Conservation (phyloP, 2,329 filamentous ascomycete species). For the Aspergillus udagawae region DNA sequence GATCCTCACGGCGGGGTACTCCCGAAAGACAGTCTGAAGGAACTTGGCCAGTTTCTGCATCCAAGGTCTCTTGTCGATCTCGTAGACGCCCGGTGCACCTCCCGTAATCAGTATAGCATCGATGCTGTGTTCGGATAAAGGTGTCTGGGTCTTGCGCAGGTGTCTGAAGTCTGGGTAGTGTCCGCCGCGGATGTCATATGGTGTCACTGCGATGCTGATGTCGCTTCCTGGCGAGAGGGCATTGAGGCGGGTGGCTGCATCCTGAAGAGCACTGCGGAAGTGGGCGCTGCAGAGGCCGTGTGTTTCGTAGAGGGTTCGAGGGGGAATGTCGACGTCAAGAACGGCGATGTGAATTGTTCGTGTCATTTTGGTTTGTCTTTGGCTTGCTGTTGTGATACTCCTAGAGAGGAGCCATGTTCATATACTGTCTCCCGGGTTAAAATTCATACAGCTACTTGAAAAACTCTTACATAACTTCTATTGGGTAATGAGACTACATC, state of each 20-base stretch:
- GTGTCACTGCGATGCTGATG: conserved; percentile 18
- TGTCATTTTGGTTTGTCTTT: conserved; percentile 9
- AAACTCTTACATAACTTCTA: neutral
- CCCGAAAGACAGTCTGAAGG: conserved; percentile 19
- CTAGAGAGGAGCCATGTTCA: too few relatives aligned
- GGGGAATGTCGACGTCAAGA: conserved; percentile 24
- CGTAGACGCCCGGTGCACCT: conserved; percentile 21
- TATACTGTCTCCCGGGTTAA: neutral
- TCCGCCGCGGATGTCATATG: conserved; percentile 23
- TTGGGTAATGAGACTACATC: neutral
- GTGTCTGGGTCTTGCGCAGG: neutral
- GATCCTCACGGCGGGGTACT: conserved; percentile 26
- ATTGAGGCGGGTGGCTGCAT: conserved; percentile 20
- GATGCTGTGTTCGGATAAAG: conserved; percentile 7
- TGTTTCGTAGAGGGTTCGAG: conserved; percentile 21
- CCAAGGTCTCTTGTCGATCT: conserved; percentile 20
- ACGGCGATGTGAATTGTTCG: conserved; percentile 23
- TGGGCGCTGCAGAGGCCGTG: conserved; percentile 23
- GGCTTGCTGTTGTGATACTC: neutral
- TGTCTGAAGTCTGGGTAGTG: conserved; percentile 21
- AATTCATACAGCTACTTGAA: neutral
- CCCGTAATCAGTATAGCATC: conserved; percentile 31
- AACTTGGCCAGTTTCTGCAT: conserved; percentile 20
- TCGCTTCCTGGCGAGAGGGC: conserved; percentile 9
- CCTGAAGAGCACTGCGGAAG: conserved; percentile 21